Conservation (phyloP, 2,329 filamentous ascomycete genomes). For the Nemania sp. region DNA sequence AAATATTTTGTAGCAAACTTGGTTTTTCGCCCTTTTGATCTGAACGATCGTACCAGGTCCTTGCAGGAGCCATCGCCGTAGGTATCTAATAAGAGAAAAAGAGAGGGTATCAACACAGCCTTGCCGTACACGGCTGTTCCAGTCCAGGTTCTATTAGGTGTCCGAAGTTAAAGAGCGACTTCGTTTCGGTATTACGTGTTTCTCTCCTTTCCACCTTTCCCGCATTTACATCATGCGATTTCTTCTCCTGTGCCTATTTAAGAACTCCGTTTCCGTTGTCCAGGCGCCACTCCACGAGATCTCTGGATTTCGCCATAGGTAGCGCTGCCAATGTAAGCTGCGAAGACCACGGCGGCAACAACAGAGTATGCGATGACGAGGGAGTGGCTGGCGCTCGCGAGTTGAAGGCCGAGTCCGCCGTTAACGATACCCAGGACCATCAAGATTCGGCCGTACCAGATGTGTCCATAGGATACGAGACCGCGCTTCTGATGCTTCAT, state of each 20-base stretch:
- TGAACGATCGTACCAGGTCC: background rate
- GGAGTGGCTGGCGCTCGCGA: slow-evolving; percentile 46
- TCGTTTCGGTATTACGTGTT: background rate
- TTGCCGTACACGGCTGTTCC: slow-evolving; percentile 4
- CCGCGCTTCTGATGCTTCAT: slow-evolving; percentile 52
- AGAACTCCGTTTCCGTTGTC: slow-evolving; percentile 4
- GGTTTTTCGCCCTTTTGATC: too few species aligned
- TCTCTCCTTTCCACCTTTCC: background rate
- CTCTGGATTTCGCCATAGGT: slow-evolving; percentile 25
- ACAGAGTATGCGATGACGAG: slow-evolving; percentile 60
- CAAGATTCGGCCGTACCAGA: slow-evolving; percentile 64
- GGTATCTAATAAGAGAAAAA: slow-evolving; percentile 5
- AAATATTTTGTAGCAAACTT: too few species aligned
- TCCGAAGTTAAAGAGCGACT: background rate
- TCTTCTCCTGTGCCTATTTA: background rate
- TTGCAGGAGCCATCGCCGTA: background rate
- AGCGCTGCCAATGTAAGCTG: slow-evolving; percentile 44
- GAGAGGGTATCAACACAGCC: slow-evolving; percentile 20
- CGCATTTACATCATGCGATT: too few species aligned
- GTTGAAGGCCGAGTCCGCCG: slow-evolving; percentile 62
- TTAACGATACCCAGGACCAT: slow-evolving; percentile 65
- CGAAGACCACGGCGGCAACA: slow-evolving; percentile 53
- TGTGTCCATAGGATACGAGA: slow-evolving; percentile 58
- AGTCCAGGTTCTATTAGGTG: background rate
- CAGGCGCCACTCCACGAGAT: background rate